Conservation (phyloP, 768 basidiomycete species). For the Mrakia frigida region DNA sequence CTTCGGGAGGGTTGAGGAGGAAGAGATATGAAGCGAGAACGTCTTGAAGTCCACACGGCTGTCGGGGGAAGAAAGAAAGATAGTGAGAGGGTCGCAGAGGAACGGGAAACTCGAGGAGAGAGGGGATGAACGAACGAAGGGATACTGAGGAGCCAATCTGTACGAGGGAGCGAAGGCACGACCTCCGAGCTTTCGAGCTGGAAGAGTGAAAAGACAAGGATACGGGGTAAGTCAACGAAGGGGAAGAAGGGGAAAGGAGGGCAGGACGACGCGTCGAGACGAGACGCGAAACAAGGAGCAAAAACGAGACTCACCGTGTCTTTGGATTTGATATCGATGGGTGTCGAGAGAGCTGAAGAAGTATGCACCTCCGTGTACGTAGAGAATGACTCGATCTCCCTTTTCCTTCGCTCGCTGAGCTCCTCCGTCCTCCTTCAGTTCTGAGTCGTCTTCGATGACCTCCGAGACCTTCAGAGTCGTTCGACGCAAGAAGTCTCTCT, state of each 20-base stretch:
- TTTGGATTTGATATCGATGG: constrained; percentile 42
- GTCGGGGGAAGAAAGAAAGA: not conserved
- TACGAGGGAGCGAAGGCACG: constrained; percentile 43
- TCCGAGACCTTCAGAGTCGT: constrained; percentile 19
- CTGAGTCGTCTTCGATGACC: constrained; percentile 11
- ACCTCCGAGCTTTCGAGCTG: constrained; percentile 42
- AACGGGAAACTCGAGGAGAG: not conserved
- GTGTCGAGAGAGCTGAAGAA: constrained; percentile 47
- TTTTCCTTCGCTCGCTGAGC: constrained; percentile 11
- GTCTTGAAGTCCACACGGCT: constrained; percentile 37
- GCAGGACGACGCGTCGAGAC: not conserved
- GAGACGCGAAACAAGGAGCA: not conserved
- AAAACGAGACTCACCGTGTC: constrained; percentile 36
- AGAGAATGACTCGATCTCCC: constrained; percentile 41
- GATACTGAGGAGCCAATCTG: constrained; percentile 42
- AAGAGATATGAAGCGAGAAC: constrained; percentile 42
- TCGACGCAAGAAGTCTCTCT: constrained; percentile 56
- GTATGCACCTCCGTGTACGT: constrained; percentile 44
- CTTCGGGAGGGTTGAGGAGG: constrained; percentile 47
- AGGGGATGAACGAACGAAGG: constrained; percentile 38
- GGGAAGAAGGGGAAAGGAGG: not conserved
- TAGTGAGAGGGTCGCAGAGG: not conserved
- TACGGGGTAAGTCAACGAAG: too few species aligned
- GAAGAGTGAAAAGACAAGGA: too few species aligned
- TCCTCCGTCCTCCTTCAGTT: not conserved